Percentiles rank a stretch among this genome's conserved stretches.
phyloP scores from a whole-genome alignment of 306 rosid species.

The Prunus fruticosa region DNA sequence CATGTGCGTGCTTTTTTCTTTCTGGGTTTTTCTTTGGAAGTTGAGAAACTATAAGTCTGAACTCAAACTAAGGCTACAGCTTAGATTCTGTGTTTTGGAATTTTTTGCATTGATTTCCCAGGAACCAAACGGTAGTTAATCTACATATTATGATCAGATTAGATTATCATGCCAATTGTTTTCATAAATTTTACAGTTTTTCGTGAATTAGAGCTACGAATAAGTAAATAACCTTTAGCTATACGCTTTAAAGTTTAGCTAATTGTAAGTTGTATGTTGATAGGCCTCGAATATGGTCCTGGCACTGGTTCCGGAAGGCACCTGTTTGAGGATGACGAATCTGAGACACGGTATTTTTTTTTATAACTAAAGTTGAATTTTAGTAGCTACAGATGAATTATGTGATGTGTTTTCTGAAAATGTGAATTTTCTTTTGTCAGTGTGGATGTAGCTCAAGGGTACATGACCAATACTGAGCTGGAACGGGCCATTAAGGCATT shows the following conservation, averaged over 20 bases:
- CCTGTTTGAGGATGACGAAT: conserved; percentile 40
- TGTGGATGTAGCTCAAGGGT: conserved; percentile 52
- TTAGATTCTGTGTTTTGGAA: not conserved
- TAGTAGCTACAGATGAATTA: not conserved
- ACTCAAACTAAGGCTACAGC: too few species aligned
- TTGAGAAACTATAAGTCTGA: not conserved
- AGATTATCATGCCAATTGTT: not conserved
- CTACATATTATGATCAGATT: not conserved
- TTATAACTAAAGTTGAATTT: conserved; percentile 7
- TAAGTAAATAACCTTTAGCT: not conserved
- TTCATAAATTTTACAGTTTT: not conserved
- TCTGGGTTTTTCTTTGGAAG: not conserved
- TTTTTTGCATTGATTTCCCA: not conserved
- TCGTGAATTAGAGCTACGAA: not conserved
- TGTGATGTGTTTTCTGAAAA: conserved; percentile 2
- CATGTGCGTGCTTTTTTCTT: not conserved
- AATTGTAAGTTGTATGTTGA: conserved; percentile 14
- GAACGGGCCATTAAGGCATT: conserved; percentile 61
- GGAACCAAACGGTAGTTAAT: not conserved
- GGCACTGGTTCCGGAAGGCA: conserved; percentile 43
- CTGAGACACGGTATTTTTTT: conserved; percentile 40
- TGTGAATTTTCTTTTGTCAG: conserved; percentile 13
- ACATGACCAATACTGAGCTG: conserved; percentile 82
- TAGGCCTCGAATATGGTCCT: conserved; percentile 31
- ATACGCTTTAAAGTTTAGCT: not conserved